These are phyloP conservation scores for Diaporthe vaccinii DNA, from an alignment of 2,329 filamentous ascomycete genomes.

Conservation along the genomic window DNA sequence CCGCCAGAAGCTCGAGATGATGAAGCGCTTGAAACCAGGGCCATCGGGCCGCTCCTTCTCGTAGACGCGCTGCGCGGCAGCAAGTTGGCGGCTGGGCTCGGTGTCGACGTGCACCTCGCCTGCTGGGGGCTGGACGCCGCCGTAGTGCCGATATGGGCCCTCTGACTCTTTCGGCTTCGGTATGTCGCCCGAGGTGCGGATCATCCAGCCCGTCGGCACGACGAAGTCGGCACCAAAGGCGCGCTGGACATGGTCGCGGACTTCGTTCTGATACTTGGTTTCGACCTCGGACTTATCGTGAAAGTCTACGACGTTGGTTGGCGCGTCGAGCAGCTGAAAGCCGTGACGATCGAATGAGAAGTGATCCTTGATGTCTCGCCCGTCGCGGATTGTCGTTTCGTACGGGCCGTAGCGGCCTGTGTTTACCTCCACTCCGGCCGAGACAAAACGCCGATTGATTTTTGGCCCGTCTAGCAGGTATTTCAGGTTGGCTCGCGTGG, in stretches of 20 bases:
- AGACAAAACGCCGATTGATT: slow-evolving; percentile 42
- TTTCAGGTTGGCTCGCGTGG: neutral
- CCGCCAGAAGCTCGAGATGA: slow-evolving; percentile 41
- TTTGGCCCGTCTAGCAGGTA: slow-evolving; percentile 10
- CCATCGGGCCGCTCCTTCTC: slow-evolving; percentile 26
- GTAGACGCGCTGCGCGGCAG: slow-evolving; percentile 33
- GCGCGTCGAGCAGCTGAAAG: slow-evolving; percentile 4
- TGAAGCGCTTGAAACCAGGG: slow-evolving; percentile 40
- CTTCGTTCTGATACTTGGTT: neutral
- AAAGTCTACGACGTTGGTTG: neutral
- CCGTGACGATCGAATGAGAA: slow-evolving; percentile 35
- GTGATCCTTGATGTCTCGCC: slow-evolving; percentile 38
- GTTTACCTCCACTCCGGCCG: slow-evolving; percentile 40
- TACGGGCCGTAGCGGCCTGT: slow-evolving; percentile 39
- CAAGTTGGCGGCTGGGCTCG: slow-evolving; percentile 39
- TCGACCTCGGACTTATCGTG: slow-evolving; percentile 7
- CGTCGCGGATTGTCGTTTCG: slow-evolving; percentile 40
- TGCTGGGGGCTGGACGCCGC: slow-evolving; percentile 38
- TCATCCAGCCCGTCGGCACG: slow-evolving; percentile 38
- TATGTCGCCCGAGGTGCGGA: slow-evolving; percentile 41
- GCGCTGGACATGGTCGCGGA: slow-evolving; percentile 10
- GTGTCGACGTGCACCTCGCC: slow-evolving; percentile 42
- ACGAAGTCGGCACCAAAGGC: slow-evolving; percentile 38
- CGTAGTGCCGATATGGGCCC: slow-evolving; percentile 40
- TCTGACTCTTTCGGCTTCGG: slow-evolving; percentile 7